phyloP scores from a whole-genome alignment of 768 basidiomycete species.

The Termitomyces titanicus region DNA sequence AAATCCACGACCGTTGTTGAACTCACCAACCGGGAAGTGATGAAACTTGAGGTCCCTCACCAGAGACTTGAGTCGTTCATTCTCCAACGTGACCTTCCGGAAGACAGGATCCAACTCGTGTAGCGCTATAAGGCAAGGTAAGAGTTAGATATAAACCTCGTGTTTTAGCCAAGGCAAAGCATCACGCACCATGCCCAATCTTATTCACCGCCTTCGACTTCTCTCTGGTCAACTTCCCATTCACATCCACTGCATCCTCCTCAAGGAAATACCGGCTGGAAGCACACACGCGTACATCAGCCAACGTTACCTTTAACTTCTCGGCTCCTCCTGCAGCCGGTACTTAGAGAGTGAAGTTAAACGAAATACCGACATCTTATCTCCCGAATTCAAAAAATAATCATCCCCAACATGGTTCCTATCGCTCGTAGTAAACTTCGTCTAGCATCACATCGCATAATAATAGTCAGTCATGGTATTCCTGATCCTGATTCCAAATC shows the following conservation, averaged over 20 bases:
- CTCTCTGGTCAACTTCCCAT: constrained; percentile 66
- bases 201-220: constrained; percentile 90
- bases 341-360: not conserved
- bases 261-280: constrained; percentile 84
- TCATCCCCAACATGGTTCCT: constrained; percentile 83
- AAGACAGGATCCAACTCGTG: constrained; percentile 86
- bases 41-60: constrained; percentile 82
- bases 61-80: constrained; percentile 61
- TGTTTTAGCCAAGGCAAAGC: not conserved
- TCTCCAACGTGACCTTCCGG: constrained; percentile 75
- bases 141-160: not conserved
- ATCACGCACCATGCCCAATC: constrained; percentile 87
- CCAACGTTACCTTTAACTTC: not conserved
- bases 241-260: constrained; percentile 70
- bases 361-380: constrained; percentile 64
- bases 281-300: not conserved
- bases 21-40: constrained; percentile 75
- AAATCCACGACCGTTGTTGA: not conserved
- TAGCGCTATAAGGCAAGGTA: constrained; percentile 46
- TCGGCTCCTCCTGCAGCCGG: too few relatives aligned
- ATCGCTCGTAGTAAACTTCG: constrained; percentile 84
- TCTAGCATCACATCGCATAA: constrained; percentile 43
- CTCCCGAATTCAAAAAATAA: constrained; percentile 89
- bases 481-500: not conserved
- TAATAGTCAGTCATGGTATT: not conserved